These are phyloP conservation scores for Colletotrichum orchidophilum DNA, from an alignment of 2,329 filamentous ascomycete species.

Conservation along the genomic window DNA sequence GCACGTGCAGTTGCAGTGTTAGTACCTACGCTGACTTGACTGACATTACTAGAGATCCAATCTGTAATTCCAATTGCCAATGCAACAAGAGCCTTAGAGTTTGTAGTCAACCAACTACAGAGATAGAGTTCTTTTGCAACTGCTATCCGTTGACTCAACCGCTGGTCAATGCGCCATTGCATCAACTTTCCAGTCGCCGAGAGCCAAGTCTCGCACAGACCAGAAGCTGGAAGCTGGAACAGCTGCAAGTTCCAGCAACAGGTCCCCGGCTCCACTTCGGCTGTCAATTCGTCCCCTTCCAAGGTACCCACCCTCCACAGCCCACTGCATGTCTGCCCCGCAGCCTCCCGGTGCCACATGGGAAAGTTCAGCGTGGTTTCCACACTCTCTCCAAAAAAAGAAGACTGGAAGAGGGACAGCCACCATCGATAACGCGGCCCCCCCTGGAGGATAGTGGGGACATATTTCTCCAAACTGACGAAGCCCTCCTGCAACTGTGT, in stretches of 20 bases:
- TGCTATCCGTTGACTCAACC: neutral
- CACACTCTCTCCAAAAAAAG: neutral
- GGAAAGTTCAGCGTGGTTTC: neutral
- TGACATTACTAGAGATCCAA: too few relatives aligned
- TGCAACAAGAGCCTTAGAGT: neutral
- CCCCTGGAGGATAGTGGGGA: neutral
- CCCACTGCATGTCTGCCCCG: constrained; percentile 4
- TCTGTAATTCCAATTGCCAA: neutral
- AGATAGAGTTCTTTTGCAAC: neutral
- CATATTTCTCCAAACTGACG: constrained; percentile 9
- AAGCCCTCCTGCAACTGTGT: constrained; percentile 30
- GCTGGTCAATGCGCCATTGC: neutral
- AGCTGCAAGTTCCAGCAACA: neutral
- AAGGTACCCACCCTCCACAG: neutral
- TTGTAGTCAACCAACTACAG: neutral
- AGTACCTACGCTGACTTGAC: too few relatives aligned
- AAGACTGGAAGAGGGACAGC: neutral
- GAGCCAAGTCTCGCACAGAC: constrained; percentile 2
- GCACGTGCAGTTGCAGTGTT: neutral
- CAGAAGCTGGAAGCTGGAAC: neutral
- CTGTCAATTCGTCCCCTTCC: neutral
- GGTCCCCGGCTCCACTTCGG: neutral
- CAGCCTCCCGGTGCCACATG: neutral
- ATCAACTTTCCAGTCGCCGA: neutral
- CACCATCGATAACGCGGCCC: neutral